Evolutionary conservation across 768 basidiomycete genomes (phyloP).

Genomic region (Mycena amicta): DNA sequence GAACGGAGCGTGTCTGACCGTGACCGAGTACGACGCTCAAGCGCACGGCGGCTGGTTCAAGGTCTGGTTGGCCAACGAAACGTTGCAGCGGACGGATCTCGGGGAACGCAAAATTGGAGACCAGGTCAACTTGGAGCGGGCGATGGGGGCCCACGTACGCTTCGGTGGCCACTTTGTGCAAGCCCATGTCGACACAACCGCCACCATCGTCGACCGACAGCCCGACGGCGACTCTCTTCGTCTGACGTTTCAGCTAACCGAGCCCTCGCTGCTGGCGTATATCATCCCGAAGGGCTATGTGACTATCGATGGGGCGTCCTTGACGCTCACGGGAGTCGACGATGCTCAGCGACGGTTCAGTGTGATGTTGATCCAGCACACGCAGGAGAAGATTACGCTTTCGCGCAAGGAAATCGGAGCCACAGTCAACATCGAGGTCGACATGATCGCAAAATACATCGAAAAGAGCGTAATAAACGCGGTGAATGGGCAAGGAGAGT

Average conservation of each 20-base stretch:
- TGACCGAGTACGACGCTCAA: slow-evolving; percentile 74
- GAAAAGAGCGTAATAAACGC: slow-evolving; percentile 78
- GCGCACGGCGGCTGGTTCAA: slow-evolving; percentile 80
- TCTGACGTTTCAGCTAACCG: slow-evolving; percentile 75
- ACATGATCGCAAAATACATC: slow-evolving; percentile 93
- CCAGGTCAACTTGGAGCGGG: slow-evolving; percentile 89
- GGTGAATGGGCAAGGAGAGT: slow-evolving; percentile 56
- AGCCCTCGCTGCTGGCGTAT: slow-evolving; percentile 67
- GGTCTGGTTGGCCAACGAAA: slow-evolving; percentile 96
- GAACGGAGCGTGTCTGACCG: slow-evolving; percentile 88
- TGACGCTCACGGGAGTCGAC: slow-evolving; percentile 85
- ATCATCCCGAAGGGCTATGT: slow-evolving; percentile 95
- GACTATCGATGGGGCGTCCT: slow-evolving; percentile 90
- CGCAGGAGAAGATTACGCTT: slow-evolving; percentile 85
- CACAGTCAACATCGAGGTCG: slow-evolving; percentile 93
- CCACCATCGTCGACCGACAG: slow-evolving; percentile 62
- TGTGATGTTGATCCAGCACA: slow-evolving; percentile 95
- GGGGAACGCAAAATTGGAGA: slow-evolving; percentile 85
- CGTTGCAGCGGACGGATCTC: slow-evolving; percentile 85
- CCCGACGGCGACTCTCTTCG: slow-evolving; percentile 90
- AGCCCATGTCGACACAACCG: slow-evolving; percentile 94
- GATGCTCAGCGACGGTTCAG: slow-evolving; percentile 66
- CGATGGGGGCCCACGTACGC: slow-evolving; percentile 87
- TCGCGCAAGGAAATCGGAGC: slow-evolving; percentile 72
- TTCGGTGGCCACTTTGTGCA: slow-evolving; percentile 99